phyloP scores from a whole-genome alignment of 352 stramenopile genomes.

The Elongisporangium prolatum region DNA sequence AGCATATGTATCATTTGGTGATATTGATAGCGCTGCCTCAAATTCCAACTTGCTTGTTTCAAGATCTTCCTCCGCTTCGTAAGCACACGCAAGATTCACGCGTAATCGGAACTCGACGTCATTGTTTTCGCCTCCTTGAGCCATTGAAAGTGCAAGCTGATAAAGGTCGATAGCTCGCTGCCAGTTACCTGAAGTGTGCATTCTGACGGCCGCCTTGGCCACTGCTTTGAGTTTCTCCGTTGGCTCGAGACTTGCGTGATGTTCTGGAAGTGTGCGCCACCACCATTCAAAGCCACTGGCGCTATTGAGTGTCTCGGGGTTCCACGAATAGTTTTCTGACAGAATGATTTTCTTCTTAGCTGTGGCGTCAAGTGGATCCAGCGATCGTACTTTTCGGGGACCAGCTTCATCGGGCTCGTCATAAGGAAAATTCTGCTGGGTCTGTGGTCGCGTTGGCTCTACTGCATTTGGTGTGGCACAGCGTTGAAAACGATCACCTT shows the following conservation, averaged over 20 bases:
- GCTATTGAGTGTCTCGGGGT: conserved; percentile 68
- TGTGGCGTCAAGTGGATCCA: conserved; percentile 24
- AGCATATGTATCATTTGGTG: conserved; percentile 41
- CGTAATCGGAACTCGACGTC: conserved; percentile 59
- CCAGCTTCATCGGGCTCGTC: not conserved
- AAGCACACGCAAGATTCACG: conserved; percentile 65
- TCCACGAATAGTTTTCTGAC: conserved; percentile 67
- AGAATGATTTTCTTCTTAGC: conserved; percentile 26
- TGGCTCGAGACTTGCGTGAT: conserved; percentile 54
- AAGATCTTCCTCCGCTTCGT: conserved; percentile 38
- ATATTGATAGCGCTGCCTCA: conserved; percentile 32
- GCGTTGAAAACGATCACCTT: conserved; percentile 36
- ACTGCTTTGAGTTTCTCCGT: conserved; percentile 80
- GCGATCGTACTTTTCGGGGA: conserved; percentile 5
- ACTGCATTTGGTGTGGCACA: conserved; percentile 49
- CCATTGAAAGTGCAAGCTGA: conserved; percentile 45
- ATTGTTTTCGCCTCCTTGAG: conserved; percentile 23
- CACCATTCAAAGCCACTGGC: conserved; percentile 80
- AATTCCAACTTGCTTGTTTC: conserved; percentile 35
- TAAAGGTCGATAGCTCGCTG: conserved; percentile 71
- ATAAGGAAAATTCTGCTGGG: not conserved
- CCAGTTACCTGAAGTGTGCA: conserved; percentile 60
- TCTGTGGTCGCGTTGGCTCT: conserved; percentile 11
- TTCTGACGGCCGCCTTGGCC: conserved; percentile 61
- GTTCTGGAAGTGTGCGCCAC: conserved; percentile 65